Evolutionary conservation across 2,329 filamentous ascomycete species (phyloP), one percentile per base, ranked within the genome.

Genomic region (Fusarium gaditjirri): DNA sequence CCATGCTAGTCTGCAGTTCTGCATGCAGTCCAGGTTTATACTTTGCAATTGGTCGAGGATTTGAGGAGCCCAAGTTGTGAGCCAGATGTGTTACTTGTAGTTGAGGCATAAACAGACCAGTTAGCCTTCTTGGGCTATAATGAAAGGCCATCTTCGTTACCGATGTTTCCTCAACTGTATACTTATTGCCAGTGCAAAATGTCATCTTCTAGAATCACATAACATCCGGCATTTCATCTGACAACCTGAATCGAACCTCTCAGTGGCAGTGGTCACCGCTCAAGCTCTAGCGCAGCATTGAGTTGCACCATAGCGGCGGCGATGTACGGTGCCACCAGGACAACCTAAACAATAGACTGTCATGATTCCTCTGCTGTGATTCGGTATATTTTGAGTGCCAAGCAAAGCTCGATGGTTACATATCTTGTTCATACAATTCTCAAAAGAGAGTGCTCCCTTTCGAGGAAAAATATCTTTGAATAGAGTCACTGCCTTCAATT

Each of bases 251-350:
- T 8, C 6, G 3, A 6, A 21, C 12, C 19, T 21, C 21, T 11
- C 2, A 8, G 17, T 7, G 23, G 17, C 2, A 25, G 17, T 5
- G n/a, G 4, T 12, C 6, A 12, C 1, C 5, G 10, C 10, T 43
- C 9, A 16, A 44, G 23, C 7, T 27, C 8, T 1, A 21, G 8
- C 17, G 8, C 25, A 13, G 7, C 13, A 19, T 13, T 4, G 17
- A 11, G 17, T 8, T 13, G 17, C 42, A 25, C 11, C 5, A 8
- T 11, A 4, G 5, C 23, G 8, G 13, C 7, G 17, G 17, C 8
- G 12, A 16, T 2, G 5, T 3, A 6, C 3, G 13, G 3, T 2
- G 6, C 4, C 9, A 29, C 17, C 12, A 31, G n/a, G 16, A 44
- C 8, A 5, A 27, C 11, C 12, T 25, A 7, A 3, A 19, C 12